Percentiles rank a stretch among this genome's conserved stretches.
Evolutionary conservation across 371 early-diverging fungal species (phyloP).

Genomic region (Syncephalis plumigaleata): DNA sequence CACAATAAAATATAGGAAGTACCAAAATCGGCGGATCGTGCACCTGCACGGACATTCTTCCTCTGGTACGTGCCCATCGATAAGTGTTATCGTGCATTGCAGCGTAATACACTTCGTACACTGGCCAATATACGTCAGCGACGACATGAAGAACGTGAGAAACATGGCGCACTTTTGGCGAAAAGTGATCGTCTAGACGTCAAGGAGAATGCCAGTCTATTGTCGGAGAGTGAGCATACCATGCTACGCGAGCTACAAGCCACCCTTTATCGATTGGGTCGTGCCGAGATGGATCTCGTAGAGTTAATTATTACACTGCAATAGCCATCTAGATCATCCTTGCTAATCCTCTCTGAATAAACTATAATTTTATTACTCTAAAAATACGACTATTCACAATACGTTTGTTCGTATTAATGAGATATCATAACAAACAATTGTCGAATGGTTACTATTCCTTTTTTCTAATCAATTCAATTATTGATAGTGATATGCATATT

Average conservation of each 20-base stretch:
- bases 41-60: slow-evolving; percentile 68
- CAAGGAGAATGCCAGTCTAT: slow-evolving; percentile 27
- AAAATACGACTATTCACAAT: no score
- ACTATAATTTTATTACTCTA: no score
- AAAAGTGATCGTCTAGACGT: slow-evolving; percentile 68
- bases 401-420: no score
- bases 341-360: no score
- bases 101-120: slow-evolving; percentile 39
- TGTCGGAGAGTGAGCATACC: slow-evolving; percentile 34
- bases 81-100: slow-evolving; percentile 34
- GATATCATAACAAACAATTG: no score
- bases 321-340: no score
- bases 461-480: no score
- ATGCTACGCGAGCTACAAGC: slow-evolving; percentile 28
- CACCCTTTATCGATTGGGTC: slow-evolving; percentile 31
- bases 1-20: slow-evolving; percentile 36
- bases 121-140: slow-evolving; percentile 53
- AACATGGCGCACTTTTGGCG: slow-evolving; percentile 39
- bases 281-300: slow-evolving; percentile 40
- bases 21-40: slow-evolving; percentile 69
- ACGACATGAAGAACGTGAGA: slow-evolving; percentile 30
- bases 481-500: no score
- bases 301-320: slow-evolving; percentile 39
- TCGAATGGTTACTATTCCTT: no score
- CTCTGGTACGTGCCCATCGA: slow-evolving; percentile 60